These are phyloP conservation scores for Salix dunnii DNA, from an alignment of 345 rosid species.

Conservation along the genomic window DNA sequence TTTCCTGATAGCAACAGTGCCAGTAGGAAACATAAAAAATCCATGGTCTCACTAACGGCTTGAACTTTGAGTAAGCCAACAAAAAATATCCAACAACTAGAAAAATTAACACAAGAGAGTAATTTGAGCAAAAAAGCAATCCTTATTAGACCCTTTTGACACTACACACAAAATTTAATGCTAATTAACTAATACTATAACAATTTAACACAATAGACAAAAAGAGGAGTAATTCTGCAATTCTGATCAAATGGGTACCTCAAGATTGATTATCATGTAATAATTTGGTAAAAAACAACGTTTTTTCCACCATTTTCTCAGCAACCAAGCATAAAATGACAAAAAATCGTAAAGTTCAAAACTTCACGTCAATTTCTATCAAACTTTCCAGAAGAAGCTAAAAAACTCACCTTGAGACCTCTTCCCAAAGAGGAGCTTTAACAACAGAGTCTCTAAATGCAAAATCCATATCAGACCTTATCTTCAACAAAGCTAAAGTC, in stretches of 20 bases:
- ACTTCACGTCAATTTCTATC: not conserved
- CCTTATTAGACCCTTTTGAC: conserved; percentile 3
- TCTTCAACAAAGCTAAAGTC: conserved; percentile 25
- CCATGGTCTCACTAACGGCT: not conserved
- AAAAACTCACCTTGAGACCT: conserved; percentile 28
- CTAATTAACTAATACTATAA: not conserved
- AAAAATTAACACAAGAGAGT: not conserved
- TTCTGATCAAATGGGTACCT: not conserved
- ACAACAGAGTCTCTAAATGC: conserved; percentile 20
- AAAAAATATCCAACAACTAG: conserved; percentile 3
- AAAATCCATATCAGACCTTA: conserved; percentile 29
- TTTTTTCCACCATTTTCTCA: not conserved
- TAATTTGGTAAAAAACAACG: not conserved
- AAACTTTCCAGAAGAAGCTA: conserved; percentile 8
- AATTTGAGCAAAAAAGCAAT: not conserved
- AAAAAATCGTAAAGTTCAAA: not conserved
- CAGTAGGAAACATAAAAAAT: not conserved
- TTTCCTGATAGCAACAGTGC: conserved; percentile 26
- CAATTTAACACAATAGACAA: not conserved
- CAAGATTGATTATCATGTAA: not conserved
- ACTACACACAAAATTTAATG: not conserved
- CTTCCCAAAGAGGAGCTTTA: conserved; percentile 33
- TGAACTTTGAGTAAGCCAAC: conserved; percentile 10
- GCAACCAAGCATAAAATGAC: not conserved
- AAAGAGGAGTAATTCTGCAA: not conserved